phyloP scores from a whole-genome alignment of 2,329 filamentous ascomycete species.

The Pseudogymnoascus sp. region DNA sequence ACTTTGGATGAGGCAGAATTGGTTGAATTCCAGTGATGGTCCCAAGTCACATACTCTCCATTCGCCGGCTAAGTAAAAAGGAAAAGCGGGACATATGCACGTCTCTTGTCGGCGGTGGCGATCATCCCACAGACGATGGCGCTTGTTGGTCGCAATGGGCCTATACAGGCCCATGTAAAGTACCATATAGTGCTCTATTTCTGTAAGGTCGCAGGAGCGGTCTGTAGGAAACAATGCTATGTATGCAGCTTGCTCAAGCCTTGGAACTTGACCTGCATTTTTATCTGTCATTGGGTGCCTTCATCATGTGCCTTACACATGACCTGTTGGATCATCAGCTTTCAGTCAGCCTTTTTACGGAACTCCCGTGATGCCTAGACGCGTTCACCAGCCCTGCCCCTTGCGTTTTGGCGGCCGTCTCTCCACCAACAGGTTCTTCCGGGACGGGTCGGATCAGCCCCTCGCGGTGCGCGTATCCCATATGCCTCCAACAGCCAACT shows the following conservation, averaged over 20 bases:
- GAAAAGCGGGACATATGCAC: not conserved
- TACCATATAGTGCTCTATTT: slow-evolving; percentile 1
- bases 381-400: slow-evolving; percentile 1
- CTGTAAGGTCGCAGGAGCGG: slow-evolving; percentile 3
- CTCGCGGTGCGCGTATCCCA: not conserved
- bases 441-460: slow-evolving; percentile 2
- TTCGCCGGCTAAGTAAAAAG: slow-evolving; percentile 2
- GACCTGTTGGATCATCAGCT: slow-evolving; percentile 1
- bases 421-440: slow-evolving; percentile 1
- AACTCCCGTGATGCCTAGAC: slow-evolving; percentile 8
- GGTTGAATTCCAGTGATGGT: not conserved
- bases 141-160: not conserved
- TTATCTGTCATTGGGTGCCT: slow-evolving; percentile 1
- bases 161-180: not conserved
- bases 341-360: slow-evolving; percentile 6
- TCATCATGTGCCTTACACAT: slow-evolving; percentile 1
- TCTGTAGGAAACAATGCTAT: not conserved
- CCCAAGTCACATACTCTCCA: slow-evolving; percentile 9
- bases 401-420: not conserved
- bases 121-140: slow-evolving; percentile 9
- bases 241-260: not conserved
- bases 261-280: not conserved
- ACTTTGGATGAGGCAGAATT: slow-evolving; percentile 6
- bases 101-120: slow-evolving; percentile 8
- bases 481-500: not conserved